These are phyloP conservation scores for Mallotus repandus DNA, from an alignment of 441 rosid species.

Conservation along the genomic window DNA sequence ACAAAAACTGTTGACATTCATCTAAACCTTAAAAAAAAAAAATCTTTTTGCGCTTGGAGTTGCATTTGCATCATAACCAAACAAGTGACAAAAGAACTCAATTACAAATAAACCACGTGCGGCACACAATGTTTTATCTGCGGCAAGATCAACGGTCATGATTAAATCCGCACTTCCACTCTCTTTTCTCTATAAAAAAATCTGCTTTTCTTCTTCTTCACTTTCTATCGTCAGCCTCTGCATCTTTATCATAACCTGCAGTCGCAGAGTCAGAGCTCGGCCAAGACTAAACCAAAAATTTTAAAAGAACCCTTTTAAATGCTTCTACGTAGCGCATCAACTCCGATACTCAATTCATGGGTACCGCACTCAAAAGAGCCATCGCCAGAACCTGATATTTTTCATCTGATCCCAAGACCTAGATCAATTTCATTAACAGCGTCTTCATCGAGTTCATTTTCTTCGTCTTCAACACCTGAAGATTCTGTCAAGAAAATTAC, in stretches of 20 bases:
- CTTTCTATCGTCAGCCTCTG: not conserved
- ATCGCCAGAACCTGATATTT: slow-evolving; percentile 38
- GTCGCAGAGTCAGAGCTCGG: no score
- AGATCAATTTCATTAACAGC: slow-evolving; percentile 37
- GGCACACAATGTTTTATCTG: not conserved
- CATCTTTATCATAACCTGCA: no score
- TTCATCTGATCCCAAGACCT: slow-evolving; percentile 33
- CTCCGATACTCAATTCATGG: slow-evolving; percentile 62
- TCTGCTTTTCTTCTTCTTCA: no score
- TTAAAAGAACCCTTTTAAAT: slow-evolving; percentile 20
- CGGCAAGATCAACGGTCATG: slow-evolving; percentile 1
- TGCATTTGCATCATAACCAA: not conserved
- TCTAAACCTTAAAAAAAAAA: not conserved
- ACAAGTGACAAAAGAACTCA: not conserved
- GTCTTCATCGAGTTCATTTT: slow-evolving; percentile 37
- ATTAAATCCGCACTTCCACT: not conserved
- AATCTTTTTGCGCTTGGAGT: not conserved
- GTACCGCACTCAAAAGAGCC: slow-evolving; percentile 41
- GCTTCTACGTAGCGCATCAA: slow-evolving; percentile 74
- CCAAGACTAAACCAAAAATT: no score
- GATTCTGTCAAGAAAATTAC: slow-evolving; percentile 40
- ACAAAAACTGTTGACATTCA: no score
- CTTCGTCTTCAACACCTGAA: slow-evolving; percentile 25
- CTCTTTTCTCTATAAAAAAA: not conserved
- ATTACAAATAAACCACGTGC: slow-evolving; percentile 14